These are phyloP conservation scores for Cucurbitaria berberidis DNA, from an alignment of 2,329 filamentous ascomycete species.

Conservation along the genomic window DNA sequence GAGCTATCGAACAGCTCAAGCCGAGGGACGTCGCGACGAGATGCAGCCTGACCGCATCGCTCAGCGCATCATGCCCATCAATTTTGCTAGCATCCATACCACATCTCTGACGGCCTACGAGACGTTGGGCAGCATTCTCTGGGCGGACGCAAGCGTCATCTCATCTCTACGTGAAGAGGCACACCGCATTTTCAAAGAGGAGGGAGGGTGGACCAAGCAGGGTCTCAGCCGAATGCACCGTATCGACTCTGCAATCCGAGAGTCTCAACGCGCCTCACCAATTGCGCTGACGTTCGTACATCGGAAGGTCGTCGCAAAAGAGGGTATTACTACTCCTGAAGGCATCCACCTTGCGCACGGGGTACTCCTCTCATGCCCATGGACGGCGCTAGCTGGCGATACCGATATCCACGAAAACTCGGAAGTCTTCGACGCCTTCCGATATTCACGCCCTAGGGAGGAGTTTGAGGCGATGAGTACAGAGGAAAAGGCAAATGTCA, in stretches of 20 bases:
- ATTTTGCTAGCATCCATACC: constrained; percentile 66
- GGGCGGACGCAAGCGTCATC: constrained; percentile 20
- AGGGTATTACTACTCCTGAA: constrained; percentile 87
- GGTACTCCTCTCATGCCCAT: constrained; percentile 24
- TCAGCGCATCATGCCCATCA: constrained; percentile 60
- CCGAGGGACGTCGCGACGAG: constrained; percentile 53
- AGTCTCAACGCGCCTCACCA: constrained; percentile 59
- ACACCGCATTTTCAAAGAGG: constrained; percentile 38
- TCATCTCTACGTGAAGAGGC: constrained; percentile 54
- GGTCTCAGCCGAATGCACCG: constrained; percentile 53
- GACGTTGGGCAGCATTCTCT: constrained; percentile 35
- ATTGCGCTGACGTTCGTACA: constrained; percentile 56
- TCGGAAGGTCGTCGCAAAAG: constrained; percentile 61
- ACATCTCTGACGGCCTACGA: constrained; percentile 60
- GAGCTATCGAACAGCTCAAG: constrained; percentile 59
- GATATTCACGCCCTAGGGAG: constrained; percentile 30
- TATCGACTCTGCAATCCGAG: constrained; percentile 61
- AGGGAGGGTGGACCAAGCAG: constrained; percentile 56
- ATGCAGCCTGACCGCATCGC: constrained; percentile 58
- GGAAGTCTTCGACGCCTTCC: constrained; percentile 30
- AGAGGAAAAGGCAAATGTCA: constrained; percentile 23
- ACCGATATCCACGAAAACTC: constrained; percentile 19
- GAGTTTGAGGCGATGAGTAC: constrained; percentile 24
- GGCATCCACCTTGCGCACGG: constrained; percentile 24
- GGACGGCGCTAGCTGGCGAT: constrained; percentile 25